A percentile compares a stretch with the other conserved stretches of the same genome.
Conservation (phyloP, 2,329 filamentous ascomycete genomes). For the Stylonectria norvegica region DNA sequence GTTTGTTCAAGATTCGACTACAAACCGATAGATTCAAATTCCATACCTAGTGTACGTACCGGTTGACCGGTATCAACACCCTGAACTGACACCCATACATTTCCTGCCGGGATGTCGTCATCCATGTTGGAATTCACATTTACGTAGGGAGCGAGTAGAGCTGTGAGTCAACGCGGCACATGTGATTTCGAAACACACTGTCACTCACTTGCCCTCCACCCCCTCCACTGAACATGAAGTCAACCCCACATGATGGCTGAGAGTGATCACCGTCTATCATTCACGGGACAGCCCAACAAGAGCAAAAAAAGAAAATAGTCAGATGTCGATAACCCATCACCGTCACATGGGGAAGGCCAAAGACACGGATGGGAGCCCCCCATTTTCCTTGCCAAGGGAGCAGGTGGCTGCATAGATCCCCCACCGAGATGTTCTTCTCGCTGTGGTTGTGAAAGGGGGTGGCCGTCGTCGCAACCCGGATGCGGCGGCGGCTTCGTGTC, state of each 20-base stretch:
- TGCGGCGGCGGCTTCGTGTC: background rate
- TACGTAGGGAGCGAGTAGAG: background rate
- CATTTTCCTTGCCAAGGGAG: constrained; percentile 1
- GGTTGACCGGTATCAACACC: too few species aligned
- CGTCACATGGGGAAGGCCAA: constrained; percentile 8
- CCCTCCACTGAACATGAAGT: background rate
- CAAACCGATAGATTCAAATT: too few species aligned
- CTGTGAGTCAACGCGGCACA: constrained; percentile 6
- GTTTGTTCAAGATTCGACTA: too few species aligned
- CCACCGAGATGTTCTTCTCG: background rate
- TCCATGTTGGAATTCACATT: background rate
- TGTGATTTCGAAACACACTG: background rate
- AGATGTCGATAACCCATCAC: constrained; percentile 7
- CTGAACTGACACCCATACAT: too few species aligned
- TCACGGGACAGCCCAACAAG: too few species aligned
- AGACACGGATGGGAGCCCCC: constrained; percentile 18
- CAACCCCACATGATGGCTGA: constrained; percentile 12
- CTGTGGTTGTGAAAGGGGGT: background rate
- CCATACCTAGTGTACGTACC: too few species aligned
- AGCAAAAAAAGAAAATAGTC: too few species aligned
- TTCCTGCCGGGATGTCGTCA: background rate
- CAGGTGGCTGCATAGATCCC: background rate
- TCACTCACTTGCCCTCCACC: too few species aligned
- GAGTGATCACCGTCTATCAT: constrained; percentile 7
- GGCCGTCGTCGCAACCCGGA: background rate